Evolutionary conservation across 2,329 filamentous ascomycete genomes (phyloP).

Genomic region (Kalmusia sp.): DNA sequence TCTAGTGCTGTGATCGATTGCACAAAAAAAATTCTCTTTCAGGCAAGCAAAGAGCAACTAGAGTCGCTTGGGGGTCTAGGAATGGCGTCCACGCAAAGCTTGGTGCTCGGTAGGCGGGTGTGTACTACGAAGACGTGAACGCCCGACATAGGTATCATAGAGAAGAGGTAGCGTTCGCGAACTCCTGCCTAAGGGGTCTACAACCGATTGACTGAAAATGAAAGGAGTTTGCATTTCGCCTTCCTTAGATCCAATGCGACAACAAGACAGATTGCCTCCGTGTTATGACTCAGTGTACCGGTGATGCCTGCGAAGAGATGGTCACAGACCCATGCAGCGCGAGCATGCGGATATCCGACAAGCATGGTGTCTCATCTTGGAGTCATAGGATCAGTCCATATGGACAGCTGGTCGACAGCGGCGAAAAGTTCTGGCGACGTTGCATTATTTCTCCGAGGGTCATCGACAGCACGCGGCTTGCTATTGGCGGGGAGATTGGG

Average conservation of each 20-base stretch:
- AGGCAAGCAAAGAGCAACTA: slow-evolving; percentile 4
- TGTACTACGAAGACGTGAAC: too few species aligned
- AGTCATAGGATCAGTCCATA: slow-evolving; percentile 1
- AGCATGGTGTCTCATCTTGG: neutral
- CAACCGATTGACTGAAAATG: too few species aligned
- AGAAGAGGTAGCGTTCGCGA: too few species aligned
- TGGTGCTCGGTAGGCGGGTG: neutral
- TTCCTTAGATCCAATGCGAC: too few species aligned
- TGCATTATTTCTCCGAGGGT: slow-evolving; percentile 1
- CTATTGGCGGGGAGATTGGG: neutral
- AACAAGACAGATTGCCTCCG: neutral
- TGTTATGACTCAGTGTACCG: neutral
- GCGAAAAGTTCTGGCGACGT: slow-evolving; percentile 14
- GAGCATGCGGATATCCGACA: neutral
- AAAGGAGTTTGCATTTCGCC: too few species aligned
- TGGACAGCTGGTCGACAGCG: slow-evolving; percentile 7
- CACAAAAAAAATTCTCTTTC: slow-evolving; percentile 9
- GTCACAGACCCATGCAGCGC: neutral
- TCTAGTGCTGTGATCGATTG: slow-evolving; percentile 28
- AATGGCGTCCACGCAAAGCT: neutral
- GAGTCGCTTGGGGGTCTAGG: neutral
- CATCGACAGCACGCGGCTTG: too few species aligned
- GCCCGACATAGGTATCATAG: neutral
- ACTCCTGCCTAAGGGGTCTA: too few species aligned
- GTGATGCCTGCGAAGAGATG: neutral